Percentiles rank a stretch among this genome's conserved stretches.
phyloP scores from a whole-genome alignment of 108 stramenopile genomes.

The Aurantiochytrium sp. region DNA sequence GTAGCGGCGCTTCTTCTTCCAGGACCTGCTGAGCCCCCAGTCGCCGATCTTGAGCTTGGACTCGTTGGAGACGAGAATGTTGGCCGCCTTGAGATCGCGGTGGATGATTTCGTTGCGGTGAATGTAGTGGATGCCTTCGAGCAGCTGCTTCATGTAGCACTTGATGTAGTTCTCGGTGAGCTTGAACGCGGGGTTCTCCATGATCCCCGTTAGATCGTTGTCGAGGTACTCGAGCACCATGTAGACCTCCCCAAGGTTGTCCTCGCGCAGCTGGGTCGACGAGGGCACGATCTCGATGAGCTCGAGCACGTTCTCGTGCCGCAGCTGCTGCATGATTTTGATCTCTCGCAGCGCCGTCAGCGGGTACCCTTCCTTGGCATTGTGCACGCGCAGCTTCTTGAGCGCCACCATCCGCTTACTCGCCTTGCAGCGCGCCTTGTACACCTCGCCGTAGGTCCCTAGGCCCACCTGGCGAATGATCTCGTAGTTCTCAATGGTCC shows the following conservation, averaged over 20 bases:
- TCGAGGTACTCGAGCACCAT: constrained; percentile 96
- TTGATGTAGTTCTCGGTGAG: constrained; percentile 37
- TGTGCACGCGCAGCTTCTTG: constrained; percentile 70
- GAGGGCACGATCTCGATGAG: constrained; percentile 49
- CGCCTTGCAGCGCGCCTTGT: constrained; percentile 81
- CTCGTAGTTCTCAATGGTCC: not conserved
- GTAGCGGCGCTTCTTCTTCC: constrained; percentile 63
- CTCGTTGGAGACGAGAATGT: constrained; percentile 76
- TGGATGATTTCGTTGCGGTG: constrained; percentile 88
- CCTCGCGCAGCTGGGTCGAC: not conserved
- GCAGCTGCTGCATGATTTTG: constrained; percentile 60
- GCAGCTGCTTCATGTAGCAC: constrained; percentile 61
- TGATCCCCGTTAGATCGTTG: constrained; percentile 88
- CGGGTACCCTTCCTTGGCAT: constrained; percentile 36
- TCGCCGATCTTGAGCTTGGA: constrained; percentile 91
- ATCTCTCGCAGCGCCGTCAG: constrained; percentile 64
- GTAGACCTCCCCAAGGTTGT: constrained; percentile 68
- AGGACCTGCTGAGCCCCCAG: constrained; percentile 86
- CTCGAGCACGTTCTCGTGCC: constrained; percentile 62
- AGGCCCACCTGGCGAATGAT: constrained; percentile 76
- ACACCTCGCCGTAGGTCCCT: constrained; percentile 96
- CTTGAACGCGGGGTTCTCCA: constrained; percentile 60
- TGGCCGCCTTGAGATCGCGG: constrained; percentile 87
- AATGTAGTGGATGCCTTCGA: constrained; percentile 82
- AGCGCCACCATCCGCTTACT: constrained; percentile 93